These are phyloP conservation scores for Hypoxylon sp. DNA, from an alignment of 2,329 filamentous ascomycete genomes.

Conservation along the genomic window DNA sequence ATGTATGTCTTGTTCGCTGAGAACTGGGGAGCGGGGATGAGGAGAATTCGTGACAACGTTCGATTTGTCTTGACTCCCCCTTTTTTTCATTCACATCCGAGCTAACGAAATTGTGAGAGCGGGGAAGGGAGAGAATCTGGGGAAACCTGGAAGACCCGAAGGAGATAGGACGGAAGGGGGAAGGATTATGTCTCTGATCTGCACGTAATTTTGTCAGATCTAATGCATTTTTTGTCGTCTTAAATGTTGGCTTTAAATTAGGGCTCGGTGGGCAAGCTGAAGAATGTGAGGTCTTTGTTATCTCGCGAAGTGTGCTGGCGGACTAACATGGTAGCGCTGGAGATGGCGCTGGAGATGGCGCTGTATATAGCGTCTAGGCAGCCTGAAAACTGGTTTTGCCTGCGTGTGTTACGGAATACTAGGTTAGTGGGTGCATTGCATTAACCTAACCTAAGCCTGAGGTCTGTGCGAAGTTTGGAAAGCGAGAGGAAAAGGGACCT, in stretches of 20 bases:
- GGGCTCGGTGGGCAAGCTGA: neutral
- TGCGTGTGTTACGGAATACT: neutral
- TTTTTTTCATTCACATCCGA: conserved; percentile 14
- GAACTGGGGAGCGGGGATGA: conserved; percentile 23
- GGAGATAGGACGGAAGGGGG: conserved; percentile 4
- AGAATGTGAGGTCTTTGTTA: too few species aligned
- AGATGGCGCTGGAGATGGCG: too few species aligned
- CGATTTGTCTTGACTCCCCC: conserved; percentile 15
- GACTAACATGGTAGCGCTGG: neutral
- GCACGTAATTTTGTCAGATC: neutral
- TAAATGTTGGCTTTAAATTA: neutral
- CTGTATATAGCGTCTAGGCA: neutral
- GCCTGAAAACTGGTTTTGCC: neutral
- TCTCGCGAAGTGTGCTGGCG: neutral
- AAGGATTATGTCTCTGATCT: neutral
- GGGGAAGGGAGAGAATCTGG: conserved; percentile 25
- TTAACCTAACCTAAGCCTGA: too few species aligned
- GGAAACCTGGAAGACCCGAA: conserved; percentile 22
- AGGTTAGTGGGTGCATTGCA: neutral
- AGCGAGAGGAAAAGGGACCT: conserved; percentile 13
- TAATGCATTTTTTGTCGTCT: neutral
- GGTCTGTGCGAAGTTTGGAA: neutral
- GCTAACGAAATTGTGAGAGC: conserved; percentile 4
- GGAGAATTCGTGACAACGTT: conserved; percentile 26
- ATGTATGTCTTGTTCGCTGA: neutral